These are phyloP conservation scores for Viridothelium virens DNA, from an alignment of 495 filamentous ascomycete species.

Conservation along the genomic window DNA sequence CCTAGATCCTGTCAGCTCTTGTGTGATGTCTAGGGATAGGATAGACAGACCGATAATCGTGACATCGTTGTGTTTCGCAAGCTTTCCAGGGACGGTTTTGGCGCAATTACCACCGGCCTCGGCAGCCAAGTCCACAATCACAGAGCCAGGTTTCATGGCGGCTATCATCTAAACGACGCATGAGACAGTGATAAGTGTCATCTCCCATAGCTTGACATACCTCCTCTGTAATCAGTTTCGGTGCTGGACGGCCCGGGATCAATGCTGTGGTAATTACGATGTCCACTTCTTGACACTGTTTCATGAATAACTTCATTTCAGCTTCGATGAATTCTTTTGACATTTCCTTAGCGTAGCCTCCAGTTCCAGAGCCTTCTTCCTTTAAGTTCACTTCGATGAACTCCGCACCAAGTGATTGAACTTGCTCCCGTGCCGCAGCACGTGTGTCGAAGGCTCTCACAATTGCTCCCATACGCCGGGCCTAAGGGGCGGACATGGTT, in stretches of 20 bases:
- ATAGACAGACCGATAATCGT: conserved; percentile 60
- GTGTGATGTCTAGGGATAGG: too few species aligned
- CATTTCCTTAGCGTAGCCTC: conserved; percentile 82
- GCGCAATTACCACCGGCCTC: conserved; percentile 79
- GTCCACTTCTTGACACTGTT: conserved; percentile 75
- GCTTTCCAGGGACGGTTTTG: conserved; percentile 59
- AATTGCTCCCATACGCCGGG: conserved; percentile 72
- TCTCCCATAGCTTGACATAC: background rate
- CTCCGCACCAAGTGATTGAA: conserved; percentile 75
- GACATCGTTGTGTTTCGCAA: conserved; percentile 61
- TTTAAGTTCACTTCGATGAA: conserved; percentile 78
- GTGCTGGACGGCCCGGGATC: conserved; percentile 68
- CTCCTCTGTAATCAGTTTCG: conserved; percentile 59
- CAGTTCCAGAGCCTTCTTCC: conserved; percentile 72
- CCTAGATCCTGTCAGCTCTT: conserved; percentile 36
- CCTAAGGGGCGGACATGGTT: conserved; percentile 25
- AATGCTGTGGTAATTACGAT: conserved; percentile 79
- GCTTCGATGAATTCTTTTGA: conserved; percentile 81
- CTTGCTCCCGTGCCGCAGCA: conserved; percentile 69
- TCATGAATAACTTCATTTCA: conserved; percentile 78
- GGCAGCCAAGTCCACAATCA: conserved; percentile 72
- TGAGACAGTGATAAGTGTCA: background rate
- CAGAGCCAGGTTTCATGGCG: conserved; percentile 73
- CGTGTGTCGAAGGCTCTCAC: conserved; percentile 78
- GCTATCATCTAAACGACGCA: conserved; percentile 54